Base-by-base conservation (phyloP, 1,139 yeast species). In the Insectozyma bohioensis region DNA sequence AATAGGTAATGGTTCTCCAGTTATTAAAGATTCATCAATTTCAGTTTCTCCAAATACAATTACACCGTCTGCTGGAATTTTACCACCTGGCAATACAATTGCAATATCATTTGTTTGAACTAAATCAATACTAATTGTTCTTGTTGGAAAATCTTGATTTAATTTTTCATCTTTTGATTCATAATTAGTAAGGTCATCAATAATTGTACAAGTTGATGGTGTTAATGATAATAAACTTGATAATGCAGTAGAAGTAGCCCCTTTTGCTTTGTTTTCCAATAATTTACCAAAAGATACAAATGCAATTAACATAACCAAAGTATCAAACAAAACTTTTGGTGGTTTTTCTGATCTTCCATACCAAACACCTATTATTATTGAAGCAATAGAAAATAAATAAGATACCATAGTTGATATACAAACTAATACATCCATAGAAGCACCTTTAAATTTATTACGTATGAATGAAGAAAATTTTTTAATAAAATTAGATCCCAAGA, bases 381-480 rank as follows among this genome's bases (percentile, higher is more conserved):
- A 73, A 16, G 79, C 56, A 1, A 84, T 51, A 1, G 97, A 87
- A 49, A 86, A 92, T 11, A 67, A 41, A 51, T 79, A 92, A 3
- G 97, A 85, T 19, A 85, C 78, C 31, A 82, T 64, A 0, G 97
- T 88, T 3, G 97, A 87, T 19, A 85, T 67, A 37, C 85, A 80
- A 22, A 94, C 92, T 41, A 94, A 68, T 2, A 90, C 87, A 57
- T 94, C 98, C 98, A 94, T 94, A 13, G 94, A 88, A n/a, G 97
- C 95, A 30, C 58, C 61, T 24, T 43, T 49, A 16, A 84, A 71
- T 6, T 78, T 72, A 46, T 84, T 87, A 36, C 64, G 64, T 12
- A 88, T 42, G n/a, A 95, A 82, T 30, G 72, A 73, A 48, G 61
- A 67, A 8, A 94, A 77, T 39, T 85, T 81, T 31, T 58, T 64